Evolutionary conservation across 2,329 filamentous ascomycete genomes (phyloP), one percentile per base, ranked within the genome.

Genomic region (Cercospora nicotianae): DNA sequence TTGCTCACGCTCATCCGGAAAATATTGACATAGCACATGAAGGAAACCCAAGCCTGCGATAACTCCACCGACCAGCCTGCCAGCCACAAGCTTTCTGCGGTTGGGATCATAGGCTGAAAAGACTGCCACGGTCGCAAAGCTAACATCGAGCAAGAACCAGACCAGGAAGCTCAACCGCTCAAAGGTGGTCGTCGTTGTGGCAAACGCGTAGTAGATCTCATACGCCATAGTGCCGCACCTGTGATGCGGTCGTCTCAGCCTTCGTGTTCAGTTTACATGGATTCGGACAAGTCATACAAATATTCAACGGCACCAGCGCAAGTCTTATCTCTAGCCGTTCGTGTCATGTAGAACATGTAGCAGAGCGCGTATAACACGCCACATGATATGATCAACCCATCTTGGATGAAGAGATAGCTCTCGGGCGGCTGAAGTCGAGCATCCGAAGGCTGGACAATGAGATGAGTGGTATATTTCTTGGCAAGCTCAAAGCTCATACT

Each of bases 391-490:
- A 81, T 81, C 9, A 81, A 72, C 61, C 79, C 79, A 73, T 81
- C 79, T 66, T 80, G 79, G 12, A 81, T 73, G 70, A 76, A 80
- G 48, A 81, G 77, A 71, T 81, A 81, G 66, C 76, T 78, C 68
- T 81, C 75, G 12, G 78, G 79, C 0, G 79, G 79, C 26, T 77
- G 70, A 9, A 80, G 73, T 1, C 75, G 77, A 0, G 80, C 74
- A 70, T 86, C 84, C 20, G 81, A 81, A 64, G 86, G 81, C 72
- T 87, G 83, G 60, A 82, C 84, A 2, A 87, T 81, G 1, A 85
- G 80, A 18, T 86, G 80, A 16, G 31, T 58, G 58, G 45, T 62
- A 57, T 65, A 69, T 36, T 60, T 64, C 30, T 65, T 36, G 18
- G 68, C 68, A 5, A 69, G 68, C 53, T 69, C 68, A 33, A 60